phyloP scores from a whole-genome alignment of 164 flowering plant genomes.

The Tetracentron sinense region DNA sequence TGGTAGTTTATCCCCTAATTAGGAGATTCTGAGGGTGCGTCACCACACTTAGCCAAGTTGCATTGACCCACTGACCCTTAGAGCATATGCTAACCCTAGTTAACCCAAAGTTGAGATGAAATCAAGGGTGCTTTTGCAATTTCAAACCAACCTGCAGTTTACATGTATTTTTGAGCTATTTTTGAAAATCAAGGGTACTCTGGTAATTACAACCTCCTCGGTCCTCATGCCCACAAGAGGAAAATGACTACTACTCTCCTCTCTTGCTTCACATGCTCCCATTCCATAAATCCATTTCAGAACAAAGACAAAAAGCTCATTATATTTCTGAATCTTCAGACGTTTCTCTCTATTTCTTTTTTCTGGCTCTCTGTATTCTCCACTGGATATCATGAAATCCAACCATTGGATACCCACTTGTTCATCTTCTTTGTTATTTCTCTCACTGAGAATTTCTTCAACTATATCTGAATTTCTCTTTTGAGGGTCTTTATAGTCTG shows the following conservation, averaged over 20 bases:
- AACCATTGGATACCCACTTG: constrained; percentile 24
- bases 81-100: too few species aligned
- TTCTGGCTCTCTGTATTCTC: constrained; percentile 20
- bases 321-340: background rate
- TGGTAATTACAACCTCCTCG: background rate
- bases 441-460: constrained; percentile 1
- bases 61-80: too few species aligned
- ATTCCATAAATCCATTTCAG: constrained; percentile 6
- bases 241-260: constrained; percentile 18
- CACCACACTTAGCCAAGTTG: too few species aligned
- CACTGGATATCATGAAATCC: constrained; percentile 37
- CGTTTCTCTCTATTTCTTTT: background rate
- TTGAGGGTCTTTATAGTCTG: constrained; percentile 10
- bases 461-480: constrained; percentile 2
- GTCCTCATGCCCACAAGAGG: constrained; percentile 17
- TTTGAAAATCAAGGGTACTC: too few species aligned
- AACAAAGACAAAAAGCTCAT: constrained; percentile 5
- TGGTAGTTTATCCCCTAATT: too few species aligned
- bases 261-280: constrained; percentile 15
- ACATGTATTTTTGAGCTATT: too few species aligned
- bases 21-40: too few species aligned
- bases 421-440: constrained; percentile 15
- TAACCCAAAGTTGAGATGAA: too few species aligned
- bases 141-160: too few species aligned
- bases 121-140: constrained; percentile 23